phyloP scores from a whole-genome alignment of 805 yeast species.

The Blastobotrys americana region DNA sequence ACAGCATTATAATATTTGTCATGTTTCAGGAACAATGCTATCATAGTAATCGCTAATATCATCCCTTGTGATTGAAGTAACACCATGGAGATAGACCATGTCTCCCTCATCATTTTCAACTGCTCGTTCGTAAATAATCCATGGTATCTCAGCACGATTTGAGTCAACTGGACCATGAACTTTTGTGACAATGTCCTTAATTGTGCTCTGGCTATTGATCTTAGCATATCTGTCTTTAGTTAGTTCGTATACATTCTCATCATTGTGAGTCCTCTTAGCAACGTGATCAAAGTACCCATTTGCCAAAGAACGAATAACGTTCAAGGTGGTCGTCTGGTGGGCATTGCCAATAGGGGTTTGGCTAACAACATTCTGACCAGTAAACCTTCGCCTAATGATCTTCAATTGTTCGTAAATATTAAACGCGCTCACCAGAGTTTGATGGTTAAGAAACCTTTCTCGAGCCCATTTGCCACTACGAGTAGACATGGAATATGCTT shows the following conservation, averaged over 20 bases:
- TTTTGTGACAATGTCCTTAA: too few species aligned
- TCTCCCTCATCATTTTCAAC: neutral
- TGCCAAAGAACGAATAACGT: conserved; percentile 11
- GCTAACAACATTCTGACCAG: too few species aligned
- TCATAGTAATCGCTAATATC: too few species aligned
- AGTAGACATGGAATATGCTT: conserved; percentile 35
- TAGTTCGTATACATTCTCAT: conserved; percentile 3
- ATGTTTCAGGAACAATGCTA: too few species aligned
- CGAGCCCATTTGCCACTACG: conserved; percentile 52
- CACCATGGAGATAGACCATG: neutral
- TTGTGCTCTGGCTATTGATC: neutral
- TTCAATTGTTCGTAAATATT: conserved; percentile 56
- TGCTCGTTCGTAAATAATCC: conserved; percentile 5
- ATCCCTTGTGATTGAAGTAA: neutral
- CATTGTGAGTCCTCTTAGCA: conserved; percentile 12
- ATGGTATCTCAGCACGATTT: neutral
- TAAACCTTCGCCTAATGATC: too few species aligned
- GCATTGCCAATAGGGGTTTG: conserved; percentile 14
- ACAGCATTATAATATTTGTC: too few species aligned
- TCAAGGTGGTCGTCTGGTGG: neutral
- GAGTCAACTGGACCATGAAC: neutral
- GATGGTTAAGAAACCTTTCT: conserved; percentile 53
- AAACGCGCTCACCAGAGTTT: conserved; percentile 55
- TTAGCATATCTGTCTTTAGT: neutral
- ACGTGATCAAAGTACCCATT: conserved; percentile 14